Base-by-base conservation (phyloP, 2,329 filamentous ascomycete genomes). In the Aspergillus vadensis region DNA sequence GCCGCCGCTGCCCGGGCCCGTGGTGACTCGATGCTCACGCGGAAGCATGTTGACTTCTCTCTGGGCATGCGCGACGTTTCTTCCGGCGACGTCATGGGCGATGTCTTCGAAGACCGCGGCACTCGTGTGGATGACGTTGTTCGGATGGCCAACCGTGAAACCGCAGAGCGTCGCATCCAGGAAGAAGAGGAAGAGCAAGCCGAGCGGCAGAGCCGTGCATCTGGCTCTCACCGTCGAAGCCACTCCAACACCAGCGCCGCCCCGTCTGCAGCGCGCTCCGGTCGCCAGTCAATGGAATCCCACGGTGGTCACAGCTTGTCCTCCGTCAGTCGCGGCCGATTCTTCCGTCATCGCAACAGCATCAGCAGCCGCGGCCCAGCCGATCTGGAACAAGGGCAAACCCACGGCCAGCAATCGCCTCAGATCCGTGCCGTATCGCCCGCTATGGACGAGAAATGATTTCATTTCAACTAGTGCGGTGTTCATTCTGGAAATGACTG, bases 31-130 rank as follows among this genome's bases (percentile, higher is more conserved):
- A 75, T 86, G 8, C 80, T 83, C 1, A 77, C 81, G 9, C 85
- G 86, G 79, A 86, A 85, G 57, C 85, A 87, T 27, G 87, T 90
- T 30, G 88, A 91, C 70, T 91, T 91, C 74, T 90, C 87, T 1
- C 79, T 90, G 2, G 88, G 88, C 30, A 88, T 89, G 83, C 81
- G 79, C 36, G 82, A 84, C 48, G 79, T 88, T 43, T 81, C 82
- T 3, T 80, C 83, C 1, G 80, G 80, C 32, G 86, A 89, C 64
- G 77, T 86, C 48, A 82, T 85, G 61, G 86, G 85, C 49, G 88
- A 91, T 67, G 84, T 90, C 0, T 88, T 86, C 69, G 85, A 87
- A 59, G 85, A 87, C 67, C 80, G 79, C 60, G 61, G 75, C 61
- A 63, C 65, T 71, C 76, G 79, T 27, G 66, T 84, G 14, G 73